These are phyloP conservation scores for Pichia phayaonensis DNA, from an alignment of 805 yeast genomes.

Conservation along the genomic window DNA sequence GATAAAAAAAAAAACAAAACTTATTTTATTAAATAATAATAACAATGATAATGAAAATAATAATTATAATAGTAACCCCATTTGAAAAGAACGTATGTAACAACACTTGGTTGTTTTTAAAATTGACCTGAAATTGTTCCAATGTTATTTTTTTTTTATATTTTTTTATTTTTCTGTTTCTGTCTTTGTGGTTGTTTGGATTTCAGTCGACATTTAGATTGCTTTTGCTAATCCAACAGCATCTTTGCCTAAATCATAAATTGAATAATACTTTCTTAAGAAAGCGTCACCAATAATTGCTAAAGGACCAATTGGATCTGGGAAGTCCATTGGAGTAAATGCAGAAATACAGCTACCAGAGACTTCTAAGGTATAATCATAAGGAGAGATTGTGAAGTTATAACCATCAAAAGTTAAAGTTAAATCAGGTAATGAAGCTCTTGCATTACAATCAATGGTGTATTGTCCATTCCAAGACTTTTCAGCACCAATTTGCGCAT, in stretches of 20 bases:
- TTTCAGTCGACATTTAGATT: too few relatives aligned
- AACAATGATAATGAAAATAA: background rate
- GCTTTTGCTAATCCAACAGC: constrained; percentile 94
- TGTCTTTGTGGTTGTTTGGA: background rate
- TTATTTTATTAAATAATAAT: background rate
- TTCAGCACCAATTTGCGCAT: constrained; percentile 93
- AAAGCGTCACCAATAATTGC: constrained; percentile 97
- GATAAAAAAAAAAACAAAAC: background rate
- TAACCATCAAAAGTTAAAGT: constrained; percentile 85
- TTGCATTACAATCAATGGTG: constrained; percentile 79
- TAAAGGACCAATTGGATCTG: constrained; percentile 92
- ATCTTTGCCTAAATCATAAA: constrained; percentile 82
- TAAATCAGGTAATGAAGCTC: constrained; percentile 82
- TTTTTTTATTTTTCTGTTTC: background rate
- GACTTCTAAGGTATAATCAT: constrained; percentile 90
- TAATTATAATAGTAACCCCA: background rate
- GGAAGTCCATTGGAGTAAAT: constrained; percentile 95
- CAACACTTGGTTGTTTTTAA: background rate
- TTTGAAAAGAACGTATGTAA: background rate
- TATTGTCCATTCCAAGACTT: constrained; percentile 98
- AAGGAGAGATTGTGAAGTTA: constrained; percentile 84
- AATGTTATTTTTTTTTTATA: background rate
- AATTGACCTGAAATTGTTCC: background rate
- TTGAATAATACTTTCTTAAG: constrained; percentile 89
- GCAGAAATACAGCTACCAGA: constrained; percentile 95